phyloP scores from a whole-genome alignment of 495 filamentous ascomycete genomes.

The Talaromyces nanjingensis region DNA sequence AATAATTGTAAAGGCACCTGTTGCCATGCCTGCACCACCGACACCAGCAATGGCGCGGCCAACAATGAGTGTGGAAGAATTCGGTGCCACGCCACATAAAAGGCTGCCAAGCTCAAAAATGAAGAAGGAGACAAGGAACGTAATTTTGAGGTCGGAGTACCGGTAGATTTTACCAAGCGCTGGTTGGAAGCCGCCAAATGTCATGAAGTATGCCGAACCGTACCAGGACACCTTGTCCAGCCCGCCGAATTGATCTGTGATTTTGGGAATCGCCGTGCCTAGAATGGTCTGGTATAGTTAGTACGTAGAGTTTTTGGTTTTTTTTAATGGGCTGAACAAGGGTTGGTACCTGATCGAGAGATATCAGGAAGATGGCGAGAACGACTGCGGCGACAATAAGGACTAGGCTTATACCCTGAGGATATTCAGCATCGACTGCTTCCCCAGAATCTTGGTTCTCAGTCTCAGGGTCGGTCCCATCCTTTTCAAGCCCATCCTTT shows the following conservation, averaged over 20 bases:
- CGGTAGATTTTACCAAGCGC: not conserved
- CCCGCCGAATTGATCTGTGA: not conserved
- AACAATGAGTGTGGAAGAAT: conserved; percentile 49
- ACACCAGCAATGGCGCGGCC: not conserved
- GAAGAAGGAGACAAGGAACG: not conserved
- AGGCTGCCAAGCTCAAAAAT: conserved; percentile 79
- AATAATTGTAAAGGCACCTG: not conserved
- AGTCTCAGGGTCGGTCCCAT: too few species aligned
- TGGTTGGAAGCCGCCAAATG: not conserved
- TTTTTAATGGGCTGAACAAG: too few species aligned
- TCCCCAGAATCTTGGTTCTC: too few species aligned
- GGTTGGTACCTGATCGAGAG: not conserved
- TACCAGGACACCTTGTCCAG: not conserved
- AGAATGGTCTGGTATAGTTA: not conserved
- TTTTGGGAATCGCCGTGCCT: too few species aligned
- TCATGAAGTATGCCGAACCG: not conserved
- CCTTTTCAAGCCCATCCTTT: too few species aligned
- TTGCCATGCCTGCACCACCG: not conserved
- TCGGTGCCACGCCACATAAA: conserved; percentile 71
- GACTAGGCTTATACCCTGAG: not conserved
- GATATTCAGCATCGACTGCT: too few species aligned
- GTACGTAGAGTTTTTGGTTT: too few species aligned
- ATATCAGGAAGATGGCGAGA: not conserved
- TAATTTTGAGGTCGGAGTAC: not conserved
- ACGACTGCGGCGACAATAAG: not conserved